These are phyloP conservation scores for Canavalia ensiformis DNA, from an alignment of 306 rosid genomes.

Conservation along the genomic window DNA sequence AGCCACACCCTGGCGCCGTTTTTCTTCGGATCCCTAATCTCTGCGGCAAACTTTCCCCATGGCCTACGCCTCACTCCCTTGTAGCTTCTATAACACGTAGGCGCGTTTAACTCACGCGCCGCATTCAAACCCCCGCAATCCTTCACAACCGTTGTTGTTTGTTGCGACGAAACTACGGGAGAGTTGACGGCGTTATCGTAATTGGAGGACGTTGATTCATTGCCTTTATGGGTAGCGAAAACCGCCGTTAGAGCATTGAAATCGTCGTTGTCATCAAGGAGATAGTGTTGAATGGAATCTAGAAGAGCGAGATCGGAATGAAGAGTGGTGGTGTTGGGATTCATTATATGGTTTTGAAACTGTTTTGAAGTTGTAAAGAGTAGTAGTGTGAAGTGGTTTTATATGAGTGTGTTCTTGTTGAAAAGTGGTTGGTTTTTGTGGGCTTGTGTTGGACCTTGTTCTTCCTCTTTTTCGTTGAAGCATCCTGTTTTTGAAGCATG, in stretches of 20 bases:
- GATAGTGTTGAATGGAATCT: constrained; percentile 43
- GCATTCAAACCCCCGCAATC: not conserved
- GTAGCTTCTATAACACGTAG: constrained; percentile 39
- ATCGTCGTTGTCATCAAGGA: constrained; percentile 33
- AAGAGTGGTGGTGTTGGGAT: not conserved
- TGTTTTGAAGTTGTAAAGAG: not conserved
- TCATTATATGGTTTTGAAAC: constrained; percentile 1
- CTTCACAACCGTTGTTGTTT: not conserved
- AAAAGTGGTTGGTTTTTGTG: not conserved
- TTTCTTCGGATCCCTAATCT: constrained; percentile 54
- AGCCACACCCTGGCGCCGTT: constrained; percentile 74
- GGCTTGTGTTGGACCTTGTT: not conserved
- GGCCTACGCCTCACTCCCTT: constrained; percentile 73
- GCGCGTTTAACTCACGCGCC: not conserved
- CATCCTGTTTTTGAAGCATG: constrained; percentile 10
- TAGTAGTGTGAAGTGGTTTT: not conserved
- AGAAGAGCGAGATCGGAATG: constrained; percentile 44
- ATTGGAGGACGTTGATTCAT: constrained; percentile 15
- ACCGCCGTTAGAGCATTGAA: constrained; percentile 3
- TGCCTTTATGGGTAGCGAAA: not conserved
- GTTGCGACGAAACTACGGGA: not conserved
- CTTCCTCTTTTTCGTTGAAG: constrained; percentile 10
- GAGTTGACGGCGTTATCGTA: not conserved
- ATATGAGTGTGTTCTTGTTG: not conserved
- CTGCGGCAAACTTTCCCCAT: constrained; percentile 78